Conservation (phyloP, 1,284 basidiomycete genomes). For the Pseudozyma sp. region DNA sequence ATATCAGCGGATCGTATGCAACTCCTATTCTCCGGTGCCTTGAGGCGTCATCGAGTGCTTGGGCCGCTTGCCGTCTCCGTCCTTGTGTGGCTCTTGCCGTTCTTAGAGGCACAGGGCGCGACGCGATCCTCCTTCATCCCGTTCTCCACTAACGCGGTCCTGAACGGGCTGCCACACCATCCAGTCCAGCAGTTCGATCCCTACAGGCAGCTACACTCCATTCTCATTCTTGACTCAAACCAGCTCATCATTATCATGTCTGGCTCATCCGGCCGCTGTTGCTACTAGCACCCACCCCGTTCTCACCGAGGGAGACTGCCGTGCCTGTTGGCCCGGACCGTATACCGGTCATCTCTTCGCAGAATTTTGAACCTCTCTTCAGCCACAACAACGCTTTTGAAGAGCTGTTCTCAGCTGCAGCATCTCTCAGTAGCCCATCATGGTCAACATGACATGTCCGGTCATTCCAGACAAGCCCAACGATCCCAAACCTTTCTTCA, state of each 20-base stretch:
- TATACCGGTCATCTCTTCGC: too few species aligned
- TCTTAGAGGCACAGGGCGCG: neutral
- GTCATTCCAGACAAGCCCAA: conserved; percentile 41
- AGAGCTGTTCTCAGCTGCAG: neutral
- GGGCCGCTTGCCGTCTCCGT: neutral
- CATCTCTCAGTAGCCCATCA: conserved; percentile 13
- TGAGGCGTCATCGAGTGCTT: neutral
- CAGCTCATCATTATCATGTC: too few species aligned
- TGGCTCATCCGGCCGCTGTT: neutral
- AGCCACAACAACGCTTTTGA: too few species aligned
- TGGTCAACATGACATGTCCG: conserved; percentile 55
- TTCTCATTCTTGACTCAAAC: too few species aligned
- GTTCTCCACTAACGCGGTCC: too few species aligned
- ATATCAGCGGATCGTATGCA: neutral
- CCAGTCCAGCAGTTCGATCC: too few species aligned
- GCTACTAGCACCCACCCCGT: neutral
- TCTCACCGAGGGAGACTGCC: too few species aligned
- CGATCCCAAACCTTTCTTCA: conserved; percentile 72
- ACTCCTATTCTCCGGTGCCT: conserved; percentile 31
- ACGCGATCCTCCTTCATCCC: neutral
- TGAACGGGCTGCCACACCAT: too few species aligned
- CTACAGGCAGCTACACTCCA: too few species aligned
- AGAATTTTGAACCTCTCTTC: too few species aligned
- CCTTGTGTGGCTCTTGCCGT: neutral
- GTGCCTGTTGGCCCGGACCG: too few species aligned